Conservation (phyloP, 225 moss, liverwort and hornwort genomes). For the Thuidium tamariscinum region DNA sequence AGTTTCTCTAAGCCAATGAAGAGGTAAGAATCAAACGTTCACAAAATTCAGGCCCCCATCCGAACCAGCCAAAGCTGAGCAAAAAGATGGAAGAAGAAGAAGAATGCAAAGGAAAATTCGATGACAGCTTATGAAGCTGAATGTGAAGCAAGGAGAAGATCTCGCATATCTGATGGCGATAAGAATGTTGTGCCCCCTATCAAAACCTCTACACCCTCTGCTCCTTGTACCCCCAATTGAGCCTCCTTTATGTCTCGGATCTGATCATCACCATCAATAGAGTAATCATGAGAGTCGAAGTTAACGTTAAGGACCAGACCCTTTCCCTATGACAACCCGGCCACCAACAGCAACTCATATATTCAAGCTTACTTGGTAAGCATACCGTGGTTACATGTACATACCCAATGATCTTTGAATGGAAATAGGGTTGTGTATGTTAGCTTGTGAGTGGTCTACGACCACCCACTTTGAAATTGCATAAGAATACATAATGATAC, state of each 20-base stretch:
- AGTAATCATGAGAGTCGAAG: not conserved
- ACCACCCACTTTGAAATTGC: not conserved
- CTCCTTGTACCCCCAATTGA: conserved; percentile 52
- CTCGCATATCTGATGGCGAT: conserved; percentile 79
- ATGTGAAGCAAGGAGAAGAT: conserved; percentile 63
- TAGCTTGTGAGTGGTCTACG: not conserved
- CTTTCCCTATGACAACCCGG: not conserved
- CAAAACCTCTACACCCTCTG: conserved; percentile 62
- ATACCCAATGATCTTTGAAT: not conserved
- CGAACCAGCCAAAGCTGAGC: not conserved
- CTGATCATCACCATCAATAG: conserved; percentile 21
- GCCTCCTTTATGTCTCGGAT: conserved; percentile 78
- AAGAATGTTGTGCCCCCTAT: conserved; percentile 81
- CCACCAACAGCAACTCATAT: not conserved
- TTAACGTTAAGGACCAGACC: not conserved
- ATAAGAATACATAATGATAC: not conserved
- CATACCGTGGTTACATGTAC: not conserved
- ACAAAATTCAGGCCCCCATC: not conserved
- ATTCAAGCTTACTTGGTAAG: not conserved
- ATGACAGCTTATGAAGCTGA: conserved; percentile 11
- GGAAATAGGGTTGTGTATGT: not conserved
- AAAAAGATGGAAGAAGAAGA: not conserved
- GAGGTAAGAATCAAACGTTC: not conserved
- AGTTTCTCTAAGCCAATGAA: not conserved
- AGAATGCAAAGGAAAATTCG: not conserved